Conservation (phyloP, 2,329 filamentous ascomycete species). For the Cordyceps cateniannulata region DNA sequence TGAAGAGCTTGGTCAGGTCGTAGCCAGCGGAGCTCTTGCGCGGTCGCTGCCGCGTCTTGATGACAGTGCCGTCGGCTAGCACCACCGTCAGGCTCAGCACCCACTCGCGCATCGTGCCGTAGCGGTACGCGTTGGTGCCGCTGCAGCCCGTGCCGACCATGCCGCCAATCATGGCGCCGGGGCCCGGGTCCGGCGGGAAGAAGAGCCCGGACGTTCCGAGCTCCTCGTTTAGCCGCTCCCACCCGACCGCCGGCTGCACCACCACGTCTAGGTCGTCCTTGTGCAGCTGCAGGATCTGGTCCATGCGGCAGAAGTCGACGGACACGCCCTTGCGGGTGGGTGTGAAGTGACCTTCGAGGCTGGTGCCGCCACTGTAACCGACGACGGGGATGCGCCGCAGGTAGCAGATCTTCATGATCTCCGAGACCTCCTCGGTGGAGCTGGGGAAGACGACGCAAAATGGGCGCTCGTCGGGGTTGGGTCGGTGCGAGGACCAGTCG, state of each 20-base stretch:
- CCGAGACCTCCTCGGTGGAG: slow-evolving; percentile 76
- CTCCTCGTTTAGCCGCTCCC: slow-evolving; percentile 78
- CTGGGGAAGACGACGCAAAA: slow-evolving; percentile 71
- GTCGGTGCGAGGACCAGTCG: slow-evolving; percentile 56
- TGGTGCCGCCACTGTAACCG: slow-evolving; percentile 81
- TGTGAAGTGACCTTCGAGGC: slow-evolving; percentile 82
- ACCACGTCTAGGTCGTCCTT: slow-evolving; percentile 71
- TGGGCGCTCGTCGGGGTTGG: slow-evolving; percentile 41
- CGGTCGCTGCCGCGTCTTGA: slow-evolving; percentile 83
- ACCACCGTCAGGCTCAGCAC: slow-evolving; percentile 82
- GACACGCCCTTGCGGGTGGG: slow-evolving; percentile 78
- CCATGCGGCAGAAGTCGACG: slow-evolving; percentile 81
- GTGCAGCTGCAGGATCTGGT: slow-evolving; percentile 70
- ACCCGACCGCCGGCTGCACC: slow-evolving; percentile 76
- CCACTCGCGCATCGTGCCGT: slow-evolving; percentile 94
- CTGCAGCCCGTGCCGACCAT: slow-evolving; percentile 70
- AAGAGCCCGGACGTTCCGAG: slow-evolving; percentile 70
- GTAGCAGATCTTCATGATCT: slow-evolving; percentile 85
- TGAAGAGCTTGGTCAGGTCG: slow-evolving; percentile 82
- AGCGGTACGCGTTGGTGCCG: slow-evolving; percentile 86
- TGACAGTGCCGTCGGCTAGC: slow-evolving; percentile 79
- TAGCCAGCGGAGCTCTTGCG: slow-evolving; percentile 89
- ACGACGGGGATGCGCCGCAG: slow-evolving; percentile 74
- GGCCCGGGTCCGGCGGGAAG: slow-evolving; percentile 87
- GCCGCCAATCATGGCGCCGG: slow-evolving; percentile 86